Base-by-base conservation (phyloP, 805 yeast species). In the Wickerhamomyces queroliae region DNA sequence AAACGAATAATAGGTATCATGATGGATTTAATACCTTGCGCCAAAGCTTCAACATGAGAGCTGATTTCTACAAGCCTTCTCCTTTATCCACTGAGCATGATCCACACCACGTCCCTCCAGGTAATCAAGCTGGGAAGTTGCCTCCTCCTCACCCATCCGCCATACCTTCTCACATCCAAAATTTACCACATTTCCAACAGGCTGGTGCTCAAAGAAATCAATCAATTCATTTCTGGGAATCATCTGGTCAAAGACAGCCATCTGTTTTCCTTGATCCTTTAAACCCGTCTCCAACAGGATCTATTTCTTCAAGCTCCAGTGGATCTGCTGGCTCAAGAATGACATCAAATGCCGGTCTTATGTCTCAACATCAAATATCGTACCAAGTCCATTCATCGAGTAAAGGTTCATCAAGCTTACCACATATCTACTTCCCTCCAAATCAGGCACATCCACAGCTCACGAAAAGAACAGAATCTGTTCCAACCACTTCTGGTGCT, bases 181-280 rank as follows among this genome's bases (percentile, higher is more conserved):
- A 18, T 30, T 9, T 12, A 11, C 28, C 9, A 25, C n/a, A 39
- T 15, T 22, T 25, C 29, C 27, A 2, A 19, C 36, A 8, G 16
- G 21, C 20, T 10, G 34, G 37, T 18, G 35, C 25, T 24, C 33
- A 43, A 28, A 42, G 49, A 33, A 40, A 39, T 33, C 50, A 50
- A 7, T 44, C 53, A 11, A 47, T 55, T 19, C 52, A 49, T 29
- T 55, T 53, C 34, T 55, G 59, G 59, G 52, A 48, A 33, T 39
- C 37, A 17, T 39, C 55, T 4, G 39, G 40, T 3, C 38, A 32
- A 20, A 47, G 60, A 46, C 58, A 54, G 21, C 54, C 55, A 1
- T 53, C 58, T 2, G 44, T 50, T 3, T 46, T 53, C 36, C 41
- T 55, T 34, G 60, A 55, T 29, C 60, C 60, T 5, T 34, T 55